phyloP scores from a whole-genome alignment of 2,329 filamentous ascomycete genomes.

The Meredithiella fracta region DNA sequence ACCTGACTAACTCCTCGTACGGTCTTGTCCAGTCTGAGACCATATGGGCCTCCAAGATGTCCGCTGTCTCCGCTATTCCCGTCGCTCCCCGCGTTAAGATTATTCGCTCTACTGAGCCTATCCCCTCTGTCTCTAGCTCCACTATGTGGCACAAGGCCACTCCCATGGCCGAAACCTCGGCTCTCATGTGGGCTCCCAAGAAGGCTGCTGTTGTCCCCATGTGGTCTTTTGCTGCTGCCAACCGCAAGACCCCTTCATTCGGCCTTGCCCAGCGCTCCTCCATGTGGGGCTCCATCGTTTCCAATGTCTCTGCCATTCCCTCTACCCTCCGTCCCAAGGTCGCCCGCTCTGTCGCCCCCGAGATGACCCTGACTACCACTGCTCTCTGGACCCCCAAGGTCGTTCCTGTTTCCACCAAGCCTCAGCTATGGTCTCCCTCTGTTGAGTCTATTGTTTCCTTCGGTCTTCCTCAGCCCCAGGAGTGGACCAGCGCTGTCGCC shows the following conservation, averaged over 20 bases:
- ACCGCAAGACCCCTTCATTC: not conserved
- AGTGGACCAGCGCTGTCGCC: not conserved
- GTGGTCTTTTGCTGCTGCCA: not conserved
- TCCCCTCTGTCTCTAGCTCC: not conserved
- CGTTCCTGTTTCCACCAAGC: not conserved
- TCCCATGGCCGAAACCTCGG: constrained; percentile 14
- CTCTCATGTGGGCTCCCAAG: not conserved
- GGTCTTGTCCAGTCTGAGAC: not conserved
- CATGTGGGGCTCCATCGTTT: constrained; percentile 12
- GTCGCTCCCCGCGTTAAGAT: not conserved
- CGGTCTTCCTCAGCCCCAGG: constrained; percentile 21
- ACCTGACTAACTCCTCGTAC: not conserved
- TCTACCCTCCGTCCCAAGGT: constrained; percentile 4
- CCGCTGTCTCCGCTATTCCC: constrained; percentile 1
- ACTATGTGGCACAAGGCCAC: not conserved
- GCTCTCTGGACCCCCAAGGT: constrained; percentile 9
- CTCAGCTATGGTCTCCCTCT: constrained; percentile 5
- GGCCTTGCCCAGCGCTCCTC: constrained; percentile 8
- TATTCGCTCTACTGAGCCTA: not conserved
- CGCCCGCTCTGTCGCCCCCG: not conserved
- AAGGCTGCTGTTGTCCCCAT: not conserved
- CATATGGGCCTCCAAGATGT: not conserved
- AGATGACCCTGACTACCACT: constrained; percentile 6
- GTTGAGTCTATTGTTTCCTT: not conserved
- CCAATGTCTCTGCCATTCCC: not conserved